Conservation (phyloP, 805 yeast genomes). For the Lipomyces anomalus region DNA sequence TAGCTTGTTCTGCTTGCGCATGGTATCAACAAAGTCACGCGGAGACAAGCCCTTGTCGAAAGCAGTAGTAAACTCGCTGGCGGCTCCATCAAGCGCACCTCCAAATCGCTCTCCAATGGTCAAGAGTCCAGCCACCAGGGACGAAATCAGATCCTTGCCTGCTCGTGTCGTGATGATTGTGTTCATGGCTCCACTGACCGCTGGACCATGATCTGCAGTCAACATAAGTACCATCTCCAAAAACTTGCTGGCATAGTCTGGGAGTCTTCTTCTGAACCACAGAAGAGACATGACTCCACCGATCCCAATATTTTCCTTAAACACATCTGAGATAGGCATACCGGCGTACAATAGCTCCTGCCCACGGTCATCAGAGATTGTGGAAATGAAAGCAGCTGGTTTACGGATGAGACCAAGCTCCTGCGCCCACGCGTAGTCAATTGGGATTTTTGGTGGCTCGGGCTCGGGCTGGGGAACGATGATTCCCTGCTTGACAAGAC, state of each 20-base stretch:
- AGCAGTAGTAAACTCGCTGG: constrained; percentile 41
- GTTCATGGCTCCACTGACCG: constrained; percentile 45
- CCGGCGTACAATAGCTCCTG: constrained; percentile 44
- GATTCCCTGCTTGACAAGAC: constrained; percentile 43
- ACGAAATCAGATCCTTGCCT: constrained; percentile 43
- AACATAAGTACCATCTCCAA: constrained; percentile 46
- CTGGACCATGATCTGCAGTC: constrained; percentile 47
- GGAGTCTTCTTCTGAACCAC: constrained; percentile 44
- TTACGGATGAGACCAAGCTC: constrained; percentile 44
- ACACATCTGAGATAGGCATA: constrained; percentile 43
- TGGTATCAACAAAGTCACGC: constrained; percentile 42
- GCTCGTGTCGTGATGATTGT: constrained; percentile 45
- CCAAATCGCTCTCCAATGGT: constrained; percentile 45
- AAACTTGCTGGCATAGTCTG: constrained; percentile 41
- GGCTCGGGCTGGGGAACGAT: constrained; percentile 40
- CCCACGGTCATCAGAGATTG: constrained; percentile 45
- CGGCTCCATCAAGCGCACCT: constrained; percentile 46
- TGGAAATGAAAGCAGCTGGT: constrained; percentile 45
- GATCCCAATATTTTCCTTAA: constrained; percentile 44
- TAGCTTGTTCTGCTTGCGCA: constrained; percentile 44
- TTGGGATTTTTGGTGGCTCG: constrained; percentile 44
- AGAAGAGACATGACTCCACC: constrained; percentile 45
- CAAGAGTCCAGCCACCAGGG: constrained; percentile 41
- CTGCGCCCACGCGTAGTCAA: constrained; percentile 46
- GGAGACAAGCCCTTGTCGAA: constrained; percentile 42